Percentiles rank a stretch among this genome's conserved stretches.
These are phyloP conservation scores for Collybiopsis confluens DNA, from an alignment of 768 basidiomycete genomes.

Conservation along the genomic window DNA sequence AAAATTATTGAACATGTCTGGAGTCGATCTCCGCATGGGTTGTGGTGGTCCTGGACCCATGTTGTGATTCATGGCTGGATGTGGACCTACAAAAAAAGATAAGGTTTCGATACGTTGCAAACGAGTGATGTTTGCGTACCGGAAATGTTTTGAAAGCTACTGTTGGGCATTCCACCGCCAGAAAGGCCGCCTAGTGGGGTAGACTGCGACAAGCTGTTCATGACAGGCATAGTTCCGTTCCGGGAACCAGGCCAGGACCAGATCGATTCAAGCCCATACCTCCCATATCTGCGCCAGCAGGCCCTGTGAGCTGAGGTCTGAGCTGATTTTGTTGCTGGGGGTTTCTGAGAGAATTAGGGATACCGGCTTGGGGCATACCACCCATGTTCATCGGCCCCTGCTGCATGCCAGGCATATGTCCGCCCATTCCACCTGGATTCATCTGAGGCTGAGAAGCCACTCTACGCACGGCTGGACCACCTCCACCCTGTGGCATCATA, in stretches of 20 bases:
- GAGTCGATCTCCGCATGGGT: slow-evolving; percentile 29
- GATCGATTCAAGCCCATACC: slow-evolving; percentile 19
- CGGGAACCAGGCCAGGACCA: not conserved
- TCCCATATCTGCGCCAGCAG: slow-evolving; percentile 31
- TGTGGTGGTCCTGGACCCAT: not conserved
- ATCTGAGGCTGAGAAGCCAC: slow-evolving; percentile 48
- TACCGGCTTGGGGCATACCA: slow-evolving; percentile 29
- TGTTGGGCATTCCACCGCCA: slow-evolving; percentile 32
- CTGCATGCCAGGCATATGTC: not conserved
- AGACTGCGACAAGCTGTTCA: slow-evolving; percentile 41
- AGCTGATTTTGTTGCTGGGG: slow-evolving; percentile 28
- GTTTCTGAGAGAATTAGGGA: slow-evolving; percentile 20
- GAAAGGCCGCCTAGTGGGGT: slow-evolving; percentile 24
- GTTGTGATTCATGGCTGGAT: not conserved
- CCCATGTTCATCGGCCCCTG: slow-evolving; percentile 5
- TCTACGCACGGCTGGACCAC: slow-evolving; percentile 46
- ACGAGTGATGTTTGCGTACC: not conserved
- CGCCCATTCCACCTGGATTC: slow-evolving; percentile 2
- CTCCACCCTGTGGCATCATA: slow-evolving; percentile 10
- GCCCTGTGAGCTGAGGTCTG: slow-evolving; percentile 32
- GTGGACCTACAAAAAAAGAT: not conserved
- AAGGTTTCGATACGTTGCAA: no score
- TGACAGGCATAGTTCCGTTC: slow-evolving; percentile 31
- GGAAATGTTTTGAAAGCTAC: slow-evolving; percentile 28
- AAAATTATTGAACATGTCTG: slow-evolving; percentile 37